Evolutionary conservation across 2,329 filamentous ascomycete species (phyloP).

Genomic region (Exophiala sp.): DNA sequence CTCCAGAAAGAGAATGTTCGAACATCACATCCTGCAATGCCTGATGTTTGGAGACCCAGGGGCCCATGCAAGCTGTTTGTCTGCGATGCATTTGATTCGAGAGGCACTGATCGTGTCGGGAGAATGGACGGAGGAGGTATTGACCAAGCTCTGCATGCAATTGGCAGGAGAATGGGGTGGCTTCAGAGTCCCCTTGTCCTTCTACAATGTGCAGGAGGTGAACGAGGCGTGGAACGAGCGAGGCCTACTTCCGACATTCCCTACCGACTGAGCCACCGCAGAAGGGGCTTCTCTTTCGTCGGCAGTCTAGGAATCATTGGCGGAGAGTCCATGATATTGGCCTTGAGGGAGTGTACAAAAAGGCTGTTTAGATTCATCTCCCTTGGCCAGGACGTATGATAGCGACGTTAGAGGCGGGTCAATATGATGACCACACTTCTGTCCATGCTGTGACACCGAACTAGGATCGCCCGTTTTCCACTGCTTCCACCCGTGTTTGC

Average conservation of each 20-base stretch:
- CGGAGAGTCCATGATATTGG: background rate
- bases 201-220: slow-evolving; percentile 16
- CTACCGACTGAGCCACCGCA: background rate
- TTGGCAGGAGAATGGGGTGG: slow-evolving; percentile 21
- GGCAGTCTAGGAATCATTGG: background rate
- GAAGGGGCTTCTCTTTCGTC: too few relatives aligned
- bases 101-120: slow-evolving; percentile 12
- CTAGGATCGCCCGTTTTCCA: background rate
- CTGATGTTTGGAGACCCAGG: slow-evolving; percentile 9
- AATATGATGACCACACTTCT: too few relatives aligned
- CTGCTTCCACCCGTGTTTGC: background rate
- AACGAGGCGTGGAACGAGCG: slow-evolving; percentile 7
- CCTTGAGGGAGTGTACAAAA: too few relatives aligned
- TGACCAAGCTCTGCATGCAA: slow-evolving; percentile 20
- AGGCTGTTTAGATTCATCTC: background rate
- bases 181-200: slow-evolving; percentile 13
- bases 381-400: background rate
- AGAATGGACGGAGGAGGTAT: slow-evolving; percentile 14
- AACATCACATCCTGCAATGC: slow-evolving; percentile 12
- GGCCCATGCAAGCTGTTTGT: slow-evolving; percentile 9
- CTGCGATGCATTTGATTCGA: slow-evolving; percentile 16
- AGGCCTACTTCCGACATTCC: slow-evolving; percentile 1
- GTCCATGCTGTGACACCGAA: too few relatives aligned
- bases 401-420: too few relatives aligned
- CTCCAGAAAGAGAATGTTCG: slow-evolving; percentile 9